These are phyloP conservation scores for Malassezia psittaci DNA, from an alignment of 1,284 basidiomycete genomes.

Conservation along the genomic window DNA sequence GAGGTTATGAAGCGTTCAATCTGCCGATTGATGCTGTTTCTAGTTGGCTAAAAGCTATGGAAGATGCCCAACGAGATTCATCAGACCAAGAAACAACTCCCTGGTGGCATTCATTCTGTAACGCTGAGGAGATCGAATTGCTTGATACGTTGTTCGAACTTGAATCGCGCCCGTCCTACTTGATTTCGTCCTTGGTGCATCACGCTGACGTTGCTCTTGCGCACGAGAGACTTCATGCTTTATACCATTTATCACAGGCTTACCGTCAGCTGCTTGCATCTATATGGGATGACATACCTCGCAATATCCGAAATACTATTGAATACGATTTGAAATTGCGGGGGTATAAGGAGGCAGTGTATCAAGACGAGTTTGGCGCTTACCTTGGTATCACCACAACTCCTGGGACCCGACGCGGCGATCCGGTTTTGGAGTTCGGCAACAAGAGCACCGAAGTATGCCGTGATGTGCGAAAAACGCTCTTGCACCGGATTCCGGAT, in stretches of 20 bases:
- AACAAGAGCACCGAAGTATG: conserved; percentile 28
- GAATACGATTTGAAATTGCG: conserved; percentile 33
- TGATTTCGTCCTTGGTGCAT: conserved; percentile 31
- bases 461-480: conserved; percentile 17
- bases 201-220: conserved; percentile 26
- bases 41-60: conserved; percentile 34
- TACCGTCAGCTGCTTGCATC: conserved; percentile 23
- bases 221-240: conserved; percentile 39
- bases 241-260: conserved; percentile 31
- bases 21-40: conserved; percentile 26
- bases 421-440: conserved; percentile 28
- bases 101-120: conserved; percentile 29
- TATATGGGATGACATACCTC: conserved; percentile 22
- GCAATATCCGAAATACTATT: conserved; percentile 22
- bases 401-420: background rate
- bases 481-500: conserved; percentile 14
- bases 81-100: conserved; percentile 1
- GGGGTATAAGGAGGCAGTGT: conserved; percentile 32
- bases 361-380: conserved; percentile 38
- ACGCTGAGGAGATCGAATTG: conserved; percentile 25
- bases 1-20: conserved; percentile 43
- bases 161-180: conserved; percentile 19
- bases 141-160: conserved; percentile 21
- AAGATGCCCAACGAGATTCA: conserved; percentile 7
- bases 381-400: conserved; percentile 31